phyloP scores from a whole-genome alignment of 2,329 filamentous ascomycete species.

The Colletotrichum salicis region DNA sequence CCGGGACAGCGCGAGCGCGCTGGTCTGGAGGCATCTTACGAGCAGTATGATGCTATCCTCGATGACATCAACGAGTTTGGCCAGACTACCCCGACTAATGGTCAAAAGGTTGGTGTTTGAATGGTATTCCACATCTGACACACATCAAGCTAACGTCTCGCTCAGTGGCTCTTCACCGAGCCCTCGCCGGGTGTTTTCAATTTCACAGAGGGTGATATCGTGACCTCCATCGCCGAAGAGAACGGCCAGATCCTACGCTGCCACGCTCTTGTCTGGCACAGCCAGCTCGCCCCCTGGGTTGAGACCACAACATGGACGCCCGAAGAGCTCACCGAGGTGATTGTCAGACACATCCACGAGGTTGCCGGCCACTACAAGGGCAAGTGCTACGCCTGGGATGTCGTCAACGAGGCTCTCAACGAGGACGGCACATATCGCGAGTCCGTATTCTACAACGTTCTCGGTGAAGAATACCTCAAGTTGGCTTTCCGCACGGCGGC shows the following conservation, averaged over 20 bases:
- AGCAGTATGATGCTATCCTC: conserved; percentile 64
- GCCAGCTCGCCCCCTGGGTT: conserved; percentile 52
- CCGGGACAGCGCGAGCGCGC: conserved; percentile 50
- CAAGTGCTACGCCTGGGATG: conserved; percentile 72
- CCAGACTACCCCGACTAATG: conserved; percentile 70
- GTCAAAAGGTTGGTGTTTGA: conserved; percentile 54
- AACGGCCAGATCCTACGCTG: conserved; percentile 64
- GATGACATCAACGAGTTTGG: conserved; percentile 67
- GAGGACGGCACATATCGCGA: conserved; percentile 65
- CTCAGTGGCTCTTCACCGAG: conserved; percentile 68
- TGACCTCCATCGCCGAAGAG: conserved; percentile 54
- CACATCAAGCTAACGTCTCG: conserved; percentile 13
- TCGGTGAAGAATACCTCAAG: conserved; percentile 67
- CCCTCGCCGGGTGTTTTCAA: conserved; percentile 68
- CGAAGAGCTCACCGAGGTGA: conserved; percentile 63
- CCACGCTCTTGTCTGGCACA: conserved; percentile 63
- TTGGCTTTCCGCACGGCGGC: conserved; percentile 67
- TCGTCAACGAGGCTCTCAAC: conserved; percentile 71
- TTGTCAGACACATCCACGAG: conserved; percentile 66
- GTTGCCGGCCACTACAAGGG: conserved; percentile 68
- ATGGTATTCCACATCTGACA: no score
- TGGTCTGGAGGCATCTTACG: conserved; percentile 61
- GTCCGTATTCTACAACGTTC: conserved; percentile 63
- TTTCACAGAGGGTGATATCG: conserved; percentile 66
- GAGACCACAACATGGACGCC: conserved; percentile 61